Evolutionary conservation across 805 yeast species (phyloP).

Genomic region (Yarrowia sp.): DNA sequence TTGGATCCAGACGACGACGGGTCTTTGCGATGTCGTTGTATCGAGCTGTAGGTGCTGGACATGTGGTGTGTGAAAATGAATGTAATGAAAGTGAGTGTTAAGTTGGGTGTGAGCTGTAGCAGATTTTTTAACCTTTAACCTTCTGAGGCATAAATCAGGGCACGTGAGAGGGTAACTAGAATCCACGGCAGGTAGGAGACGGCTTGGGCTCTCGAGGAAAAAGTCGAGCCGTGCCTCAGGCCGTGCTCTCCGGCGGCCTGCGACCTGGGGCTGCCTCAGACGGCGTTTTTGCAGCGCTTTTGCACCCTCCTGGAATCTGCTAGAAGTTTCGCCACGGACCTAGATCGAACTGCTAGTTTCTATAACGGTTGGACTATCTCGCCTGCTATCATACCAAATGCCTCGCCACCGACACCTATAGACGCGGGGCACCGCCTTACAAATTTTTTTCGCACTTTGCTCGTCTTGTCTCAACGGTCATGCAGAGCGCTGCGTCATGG

Average conservation of each 20-base stretch:
- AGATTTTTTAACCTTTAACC: slow-evolving; percentile 22
- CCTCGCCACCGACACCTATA: neutral
- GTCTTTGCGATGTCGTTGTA: slow-evolving; percentile 21
- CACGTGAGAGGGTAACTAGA: slow-evolving; percentile 26
- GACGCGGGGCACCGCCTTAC: too few relatives aligned
- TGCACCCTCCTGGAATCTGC: too few relatives aligned
- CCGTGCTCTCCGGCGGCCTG: too few relatives aligned
- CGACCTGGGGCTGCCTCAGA: too few relatives aligned
- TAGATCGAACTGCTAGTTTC: too few relatives aligned
- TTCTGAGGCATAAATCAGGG: slow-evolving; percentile 25
- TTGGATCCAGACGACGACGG: slow-evolving; percentile 25
- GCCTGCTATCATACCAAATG: too few relatives aligned
- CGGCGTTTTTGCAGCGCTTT: too few relatives aligned
- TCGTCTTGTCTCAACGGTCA: slow-evolving; percentile 14
- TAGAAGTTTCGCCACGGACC: too few relatives aligned
- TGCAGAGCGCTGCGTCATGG: slow-evolving; percentile 2
- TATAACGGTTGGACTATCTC: too few relatives aligned
- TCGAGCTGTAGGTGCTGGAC: slow-evolving; percentile 26
- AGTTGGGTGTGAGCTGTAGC: slow-evolving; percentile 26
- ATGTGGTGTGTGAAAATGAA: slow-evolving; percentile 7
- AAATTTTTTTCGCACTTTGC: neutral
- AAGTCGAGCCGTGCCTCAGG: too few relatives aligned
- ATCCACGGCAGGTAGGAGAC: too few relatives aligned
- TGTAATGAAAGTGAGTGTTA: slow-evolving; percentile 8
- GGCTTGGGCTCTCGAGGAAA: too few relatives aligned